Conservation (phyloP, 2,329 filamentous ascomycete genomes). For the Monosporascus sp. region DNA sequence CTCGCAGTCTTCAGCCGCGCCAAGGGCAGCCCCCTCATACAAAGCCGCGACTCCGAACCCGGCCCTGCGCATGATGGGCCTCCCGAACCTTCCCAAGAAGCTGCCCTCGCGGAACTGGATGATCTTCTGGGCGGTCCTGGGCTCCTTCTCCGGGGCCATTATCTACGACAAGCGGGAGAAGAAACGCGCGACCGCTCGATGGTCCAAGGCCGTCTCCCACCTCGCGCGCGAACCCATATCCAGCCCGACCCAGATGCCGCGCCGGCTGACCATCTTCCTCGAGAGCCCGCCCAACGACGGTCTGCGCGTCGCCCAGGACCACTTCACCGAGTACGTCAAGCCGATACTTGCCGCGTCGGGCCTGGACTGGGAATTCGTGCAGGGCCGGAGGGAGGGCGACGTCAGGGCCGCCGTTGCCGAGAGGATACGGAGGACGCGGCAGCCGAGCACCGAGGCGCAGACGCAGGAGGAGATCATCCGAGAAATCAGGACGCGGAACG, state of each 20-base stretch:
- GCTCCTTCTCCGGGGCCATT: conserved; percentile 71
- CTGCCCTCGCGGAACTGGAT: conserved; percentile 96
- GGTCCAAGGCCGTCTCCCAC: conserved; percentile 79
- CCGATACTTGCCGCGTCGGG: conserved; percentile 85
- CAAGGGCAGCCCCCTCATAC: conserved; percentile 26
- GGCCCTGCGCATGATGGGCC: conserved; percentile 72
- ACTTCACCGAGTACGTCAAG: conserved; percentile 95
- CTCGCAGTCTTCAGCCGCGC: conserved; percentile 10
- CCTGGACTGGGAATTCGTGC: conserved; percentile 92
- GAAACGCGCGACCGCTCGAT: conserved; percentile 77
- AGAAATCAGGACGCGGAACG: conserved; percentile 58
- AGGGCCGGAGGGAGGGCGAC: conserved; percentile 89
- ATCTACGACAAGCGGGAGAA: conserved; percentile 93
- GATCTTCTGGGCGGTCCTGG: conserved; percentile 81
- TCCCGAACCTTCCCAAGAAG: conserved; percentile 76
- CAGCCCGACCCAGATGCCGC: conserved; percentile 63
- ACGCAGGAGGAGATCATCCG: conserved; percentile 57
- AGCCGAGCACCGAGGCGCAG: conserved; percentile 46
- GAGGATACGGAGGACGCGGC: conserved; percentile 68
- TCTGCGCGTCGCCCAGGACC: conserved; percentile 78
- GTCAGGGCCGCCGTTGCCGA: conserved; percentile 82
- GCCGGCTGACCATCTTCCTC: conserved; percentile 81
- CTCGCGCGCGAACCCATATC: conserved; percentile 72
- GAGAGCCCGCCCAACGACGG: conserved; percentile 83
- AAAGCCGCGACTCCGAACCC: conserved; percentile 57